Evolutionary conservation across 352 stramenopile species (phyloP).

Genomic region (Phytophthora aleatoria): DNA sequence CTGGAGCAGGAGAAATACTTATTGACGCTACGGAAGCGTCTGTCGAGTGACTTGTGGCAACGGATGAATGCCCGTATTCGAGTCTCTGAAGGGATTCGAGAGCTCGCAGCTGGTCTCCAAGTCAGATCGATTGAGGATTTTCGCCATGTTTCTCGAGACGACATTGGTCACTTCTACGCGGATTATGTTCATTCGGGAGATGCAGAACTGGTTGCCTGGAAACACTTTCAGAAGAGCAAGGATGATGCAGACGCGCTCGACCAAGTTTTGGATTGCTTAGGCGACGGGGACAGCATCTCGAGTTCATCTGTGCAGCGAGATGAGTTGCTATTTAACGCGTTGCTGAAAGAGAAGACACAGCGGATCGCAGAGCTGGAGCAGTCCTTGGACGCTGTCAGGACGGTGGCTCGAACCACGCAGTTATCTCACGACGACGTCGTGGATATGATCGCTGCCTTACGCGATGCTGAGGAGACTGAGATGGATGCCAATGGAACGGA

Average conservation of each 20-base stretch:
- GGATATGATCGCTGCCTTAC: slow-evolving; percentile 30
- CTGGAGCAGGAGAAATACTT: slow-evolving; percentile 66
- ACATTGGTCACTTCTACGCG: slow-evolving; percentile 30
- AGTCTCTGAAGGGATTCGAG: slow-evolving; percentile 40
- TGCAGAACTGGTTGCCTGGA: slow-evolving; percentile 29
- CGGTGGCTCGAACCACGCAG: slow-evolving; percentile 45
- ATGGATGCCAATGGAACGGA: slow-evolving; percentile 12
- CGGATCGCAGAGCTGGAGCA: slow-evolving; percentile 62
- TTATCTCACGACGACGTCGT: slow-evolving; percentile 55
- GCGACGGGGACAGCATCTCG: slow-evolving; percentile 29
- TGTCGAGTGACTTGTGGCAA: slow-evolving; percentile 52
- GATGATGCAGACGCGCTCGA: slow-evolving; percentile 23
- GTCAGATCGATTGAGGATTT: slow-evolving; percentile 47
- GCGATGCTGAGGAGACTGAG: slow-evolving; percentile 2
- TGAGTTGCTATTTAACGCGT: slow-evolving; percentile 43
- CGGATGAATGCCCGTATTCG: slow-evolving; percentile 43
- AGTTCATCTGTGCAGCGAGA: slow-evolving; percentile 37
- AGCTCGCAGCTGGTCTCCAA: slow-evolving; percentile 46
- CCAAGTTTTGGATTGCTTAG: slow-evolving; percentile 23
- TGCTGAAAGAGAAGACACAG: slow-evolving; percentile 70
- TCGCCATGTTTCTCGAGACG: slow-evolving; percentile 41
- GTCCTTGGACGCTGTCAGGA: slow-evolving; percentile 45
- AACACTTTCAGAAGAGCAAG: slow-evolving; percentile 30
- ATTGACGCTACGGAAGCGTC: slow-evolving; percentile 24
- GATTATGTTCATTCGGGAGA: slow-evolving; percentile 8